Evolutionary conservation across 192 early-diverging fungal species (phyloP).

Genomic region (Phycomyces nitens): DNA sequence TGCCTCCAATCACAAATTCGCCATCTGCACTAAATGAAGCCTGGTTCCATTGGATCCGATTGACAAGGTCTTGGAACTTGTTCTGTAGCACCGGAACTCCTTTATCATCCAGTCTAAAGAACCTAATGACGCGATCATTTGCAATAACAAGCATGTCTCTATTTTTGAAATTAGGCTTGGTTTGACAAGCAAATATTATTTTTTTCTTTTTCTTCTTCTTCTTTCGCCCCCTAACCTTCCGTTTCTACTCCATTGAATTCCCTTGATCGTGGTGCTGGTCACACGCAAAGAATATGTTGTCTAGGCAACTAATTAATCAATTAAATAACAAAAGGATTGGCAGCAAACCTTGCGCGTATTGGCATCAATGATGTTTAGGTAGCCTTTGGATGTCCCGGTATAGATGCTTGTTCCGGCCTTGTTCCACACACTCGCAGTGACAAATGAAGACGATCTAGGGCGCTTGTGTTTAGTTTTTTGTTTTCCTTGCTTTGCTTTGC

Average conservation of each 20-base stretch:
- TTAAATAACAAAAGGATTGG: background rate
- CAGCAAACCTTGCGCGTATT: slow-evolving; percentile 48
- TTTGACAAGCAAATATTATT: background rate
- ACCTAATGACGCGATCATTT: slow-evolving; percentile 74
- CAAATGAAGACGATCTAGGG: slow-evolving; percentile 15
- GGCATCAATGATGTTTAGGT: slow-evolving; percentile 57
- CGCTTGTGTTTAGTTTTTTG: background rate
- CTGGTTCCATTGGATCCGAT: slow-evolving; percentile 86
- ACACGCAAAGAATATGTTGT: slow-evolving; percentile 34
- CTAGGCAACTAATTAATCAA: slow-evolving; percentile 10
- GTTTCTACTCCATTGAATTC: slow-evolving; percentile 60
- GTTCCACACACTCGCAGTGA: slow-evolving; percentile 26
- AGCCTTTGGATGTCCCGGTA: slow-evolving; percentile 66
- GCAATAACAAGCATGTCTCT: slow-evolving; percentile 79
- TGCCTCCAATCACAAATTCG: slow-evolving; percentile 87
- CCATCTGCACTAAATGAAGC: slow-evolving; percentile 84
- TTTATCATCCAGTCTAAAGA: slow-evolving; percentile 50
- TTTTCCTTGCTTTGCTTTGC: background rate
- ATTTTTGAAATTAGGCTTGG: slow-evolving; percentile 22
- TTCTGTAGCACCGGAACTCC: slow-evolving; percentile 46
- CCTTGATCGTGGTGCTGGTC: slow-evolving; percentile 49
- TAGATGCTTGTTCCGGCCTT: slow-evolving; percentile 53
- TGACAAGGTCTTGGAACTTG: slow-evolving; percentile 89
- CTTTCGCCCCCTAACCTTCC: slow-evolving; percentile 67
- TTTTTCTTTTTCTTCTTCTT: background rate